phyloP scores from a whole-genome alignment of 805 yeast species.

The Kodamaea laetipori region DNA sequence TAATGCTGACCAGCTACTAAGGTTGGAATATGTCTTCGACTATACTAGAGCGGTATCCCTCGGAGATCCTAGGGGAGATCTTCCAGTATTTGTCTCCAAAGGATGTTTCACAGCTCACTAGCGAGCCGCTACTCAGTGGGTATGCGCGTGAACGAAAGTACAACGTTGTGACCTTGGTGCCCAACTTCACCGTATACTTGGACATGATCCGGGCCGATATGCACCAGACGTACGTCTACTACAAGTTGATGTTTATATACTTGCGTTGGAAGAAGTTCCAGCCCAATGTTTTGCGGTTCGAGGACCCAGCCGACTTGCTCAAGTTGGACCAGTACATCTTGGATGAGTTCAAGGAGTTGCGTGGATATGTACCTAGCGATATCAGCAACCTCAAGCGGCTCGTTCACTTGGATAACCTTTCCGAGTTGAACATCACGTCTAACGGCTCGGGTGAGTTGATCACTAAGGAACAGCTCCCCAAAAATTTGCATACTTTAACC shows the following conservation, averaged over 20 bases:
- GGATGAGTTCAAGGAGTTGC: not conserved
- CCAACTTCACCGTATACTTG: slow-evolving; percentile 3
- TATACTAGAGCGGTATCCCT: slow-evolving; percentile 6
- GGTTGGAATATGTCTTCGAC: slow-evolving; percentile 3
- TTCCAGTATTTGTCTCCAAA: slow-evolving; percentile 8
- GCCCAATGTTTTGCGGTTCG: slow-evolving; percentile 1
- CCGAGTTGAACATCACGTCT: not conserved
- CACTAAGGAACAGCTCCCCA: not conserved
- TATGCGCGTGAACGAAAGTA: slow-evolving; percentile 8
- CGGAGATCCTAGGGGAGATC: slow-evolving; percentile 7
- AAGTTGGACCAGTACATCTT: not conserved
- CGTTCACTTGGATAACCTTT: slow-evolving; percentile 3
- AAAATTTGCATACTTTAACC: not conserved
- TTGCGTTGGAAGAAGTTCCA: slow-evolving; percentile 4
- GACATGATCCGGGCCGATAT: slow-evolving; percentile 3
- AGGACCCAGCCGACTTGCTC: slow-evolving; percentile 1
- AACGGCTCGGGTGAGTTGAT: slow-evolving; percentile 1
- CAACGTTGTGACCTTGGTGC: slow-evolving; percentile 6
- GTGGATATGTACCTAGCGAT: not conserved
- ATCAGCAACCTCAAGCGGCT: slow-evolving; percentile 1
- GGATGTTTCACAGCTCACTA: slow-evolving; percentile 4
- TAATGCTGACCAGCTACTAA: not conserved
- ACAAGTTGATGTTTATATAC: slow-evolving; percentile 4
- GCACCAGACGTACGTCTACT: slow-evolving; percentile 3
- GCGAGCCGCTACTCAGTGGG: slow-evolving; percentile 5